phyloP scores from a whole-genome alignment of 2,329 filamentous ascomycete genomes.

The Penicillium corylophilum region DNA sequence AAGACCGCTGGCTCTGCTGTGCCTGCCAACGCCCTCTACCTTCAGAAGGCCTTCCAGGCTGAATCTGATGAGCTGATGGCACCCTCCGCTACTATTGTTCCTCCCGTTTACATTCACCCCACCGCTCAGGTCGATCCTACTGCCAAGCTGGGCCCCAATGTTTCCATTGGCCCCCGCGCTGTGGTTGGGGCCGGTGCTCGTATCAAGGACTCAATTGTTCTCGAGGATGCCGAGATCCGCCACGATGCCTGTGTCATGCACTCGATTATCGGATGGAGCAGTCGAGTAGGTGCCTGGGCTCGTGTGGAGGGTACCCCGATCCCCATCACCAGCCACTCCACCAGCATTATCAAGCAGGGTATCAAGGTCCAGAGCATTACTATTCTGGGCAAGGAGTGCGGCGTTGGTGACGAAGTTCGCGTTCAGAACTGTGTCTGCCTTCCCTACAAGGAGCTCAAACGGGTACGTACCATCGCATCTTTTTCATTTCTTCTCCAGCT shows the following conservation, averaged over 20 bases:
- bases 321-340: slow-evolving; percentile 81
- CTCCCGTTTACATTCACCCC: slow-evolving; percentile 93
- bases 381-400: slow-evolving; percentile 94
- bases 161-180: slow-evolving; percentile 89
- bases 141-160: slow-evolving; percentile 94
- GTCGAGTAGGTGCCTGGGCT: slow-evolving; percentile 95
- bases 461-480: slow-evolving; percentile 58
- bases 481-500: not conserved
- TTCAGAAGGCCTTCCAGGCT: slow-evolving; percentile 87
- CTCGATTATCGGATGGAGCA: slow-evolving; percentile 95
- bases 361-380: slow-evolving; percentile 99
- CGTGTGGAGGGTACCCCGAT: slow-evolving; percentile 94
- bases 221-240: slow-evolving; percentile 93
- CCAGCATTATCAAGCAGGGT: slow-evolving; percentile 94
- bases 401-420: slow-evolving; percentile 86
- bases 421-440: slow-evolving; percentile 98
- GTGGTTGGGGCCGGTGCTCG: slow-evolving; percentile 81
- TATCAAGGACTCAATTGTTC: slow-evolving; percentile 92
- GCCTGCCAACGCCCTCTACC: slow-evolving; percentile 92
- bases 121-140: slow-evolving; percentile 87
- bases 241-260: slow-evolving; percentile 95
- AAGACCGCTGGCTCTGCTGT: slow-evolving; percentile 98
- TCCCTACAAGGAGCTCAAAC: slow-evolving; percentile 97
- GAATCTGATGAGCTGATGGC: slow-evolving; percentile 77
- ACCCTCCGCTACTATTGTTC: slow-evolving; percentile 82